Base-by-base conservation (phyloP, 2,329 filamentous ascomycete species). In the Fusarium phyllophilum region DNA sequence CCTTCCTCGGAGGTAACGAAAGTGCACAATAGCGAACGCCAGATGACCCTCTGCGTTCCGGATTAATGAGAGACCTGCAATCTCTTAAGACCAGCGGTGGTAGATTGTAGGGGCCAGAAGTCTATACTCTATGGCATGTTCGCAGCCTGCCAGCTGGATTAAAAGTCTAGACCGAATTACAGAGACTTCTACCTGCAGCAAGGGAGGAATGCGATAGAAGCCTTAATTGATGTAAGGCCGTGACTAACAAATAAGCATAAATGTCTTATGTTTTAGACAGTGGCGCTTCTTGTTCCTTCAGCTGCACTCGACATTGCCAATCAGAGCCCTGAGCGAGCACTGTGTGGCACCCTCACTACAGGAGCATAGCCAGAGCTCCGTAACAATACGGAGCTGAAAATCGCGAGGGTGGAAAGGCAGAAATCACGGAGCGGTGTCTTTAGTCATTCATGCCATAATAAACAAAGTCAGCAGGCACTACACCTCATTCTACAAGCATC, bases 121-220 rank as follows among this genome's bases (percentile, higher is more conserved):
- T 22, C 38, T 22, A 39, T 22, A 39, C 38, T 22, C 11, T 9
- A 22, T 13, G 12, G 3, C 22, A 41, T 10, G 8, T n/a, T 15
- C 8, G 39, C 3, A n/a, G n/a, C 18, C 10, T 24, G n/a, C 4
- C 15, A 17, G 41, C n/a, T 44, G 1, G 15, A 44, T 1, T 6
- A 18, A 18, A 18, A 13, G 38, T 9, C n/a, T 26, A 26, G 17
- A 45, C 42, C n/a, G 6, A 6, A 18, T 7, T 45, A 2, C 17
- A 26, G 17, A 26, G 7, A 26, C 17, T 8, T 45, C 15, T 18
- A 12, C 5, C n/a, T 18, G 15, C 15, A 26, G 17, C n/a, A 18
- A 45, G 11, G 17, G 42, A 24, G 42, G 11, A 45, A 45, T 45
- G n/a, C 3, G 5, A 18, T 11, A 26, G 12, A 12, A 45, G 5